Evolutionary conservation across 169 alveolate genomes (phyloP), one percentile per base, ranked within the genome.

Genomic region (Eimeria maxima): DNA sequence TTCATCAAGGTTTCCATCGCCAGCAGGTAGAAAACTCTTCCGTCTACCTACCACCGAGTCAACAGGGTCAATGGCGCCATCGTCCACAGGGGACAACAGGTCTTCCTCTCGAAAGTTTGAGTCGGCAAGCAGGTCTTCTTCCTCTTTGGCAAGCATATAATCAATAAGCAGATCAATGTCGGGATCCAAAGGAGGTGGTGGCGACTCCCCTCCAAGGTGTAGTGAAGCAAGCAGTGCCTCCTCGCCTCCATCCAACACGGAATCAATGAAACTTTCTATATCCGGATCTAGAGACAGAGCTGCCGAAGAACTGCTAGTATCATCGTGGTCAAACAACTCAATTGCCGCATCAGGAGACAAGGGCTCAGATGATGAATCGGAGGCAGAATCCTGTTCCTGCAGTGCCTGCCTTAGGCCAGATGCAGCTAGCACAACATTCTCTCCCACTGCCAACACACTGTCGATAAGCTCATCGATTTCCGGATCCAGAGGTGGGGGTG

Each of bases 371-470:
- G 80, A 69, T 33, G 22, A 33, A n/a, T 33, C 24, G 45, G 47
- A 3, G 24, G n/a, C 50, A 27, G 80, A 47, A 69, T 5, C 27
- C 50, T 2, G 14, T 33, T 20, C 11, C 80, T 11, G 3, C 80
- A 10, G 4, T 33, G 45, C 50, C 10, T 27, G 50, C 11, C 45
- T 29, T 14, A 3, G 50, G 80, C 50, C n/a, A n/a, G 80, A 11
- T 33, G 50, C 2, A 8, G 27, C 45, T 14, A 69, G 47, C 20
- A 69, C 50, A 69, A 16, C 0, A 7, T 33, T 14, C n/a, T 69
- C 80, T 69, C 80, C 80, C 33, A 33, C 50, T 69, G 80, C 80
- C 80, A 69, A 69, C 50, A 69, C 80, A 11, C 50, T 11, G 50
- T 69, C 80, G 33, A 69, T 69, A 69, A 69, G 80, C 16, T 18